Conservation (phyloP, 2,329 filamentous ascomycete species). For the Didymella exigua region DNA sequence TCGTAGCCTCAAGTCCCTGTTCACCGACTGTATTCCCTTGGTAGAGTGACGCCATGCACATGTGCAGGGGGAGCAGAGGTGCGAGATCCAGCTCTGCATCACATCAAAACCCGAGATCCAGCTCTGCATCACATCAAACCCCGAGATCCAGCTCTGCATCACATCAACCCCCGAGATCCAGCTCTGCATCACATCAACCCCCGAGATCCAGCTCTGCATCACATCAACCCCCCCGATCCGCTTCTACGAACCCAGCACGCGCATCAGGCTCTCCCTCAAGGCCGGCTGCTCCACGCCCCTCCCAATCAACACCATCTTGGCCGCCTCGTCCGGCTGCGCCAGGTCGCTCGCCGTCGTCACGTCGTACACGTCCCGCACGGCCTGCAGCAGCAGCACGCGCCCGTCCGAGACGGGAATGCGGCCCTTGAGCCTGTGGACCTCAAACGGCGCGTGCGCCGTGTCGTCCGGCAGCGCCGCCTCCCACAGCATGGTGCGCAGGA, state of each 20-base stretch:
- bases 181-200: too few relatives aligned
- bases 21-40: too few relatives aligned
- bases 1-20: too few relatives aligned
- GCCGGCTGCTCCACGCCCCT: slow-evolving; percentile 33
- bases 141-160: too few relatives aligned
- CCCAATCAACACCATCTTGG: slow-evolving; percentile 44
- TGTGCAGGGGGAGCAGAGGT: too few relatives aligned
- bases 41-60: too few relatives aligned
- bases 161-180: too few relatives aligned
- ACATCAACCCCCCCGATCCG: not conserved
- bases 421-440: slow-evolving; percentile 89
- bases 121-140: too few relatives aligned
- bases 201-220: too few relatives aligned
- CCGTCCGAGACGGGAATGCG: slow-evolving; percentile 71
- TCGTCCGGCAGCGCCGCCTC: slow-evolving; percentile 65
- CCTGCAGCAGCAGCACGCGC: slow-evolving; percentile 78
- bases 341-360: slow-evolving; percentile 65
- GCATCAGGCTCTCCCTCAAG: slow-evolving; percentile 20
- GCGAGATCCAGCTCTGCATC: too few relatives aligned
- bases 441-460: slow-evolving; percentile 57
- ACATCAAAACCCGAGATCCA: too few relatives aligned
- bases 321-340: slow-evolving; percentile 3
- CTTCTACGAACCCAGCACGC: not conserved
- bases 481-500: slow-evolving; percentile 86
- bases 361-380: slow-evolving; percentile 92